A percentile compares a stretch with the other conserved stretches of the same genome.
phyloP scores from a whole-genome alignment of 164 flowering plant genomes.

The Liriodendron chinense region DNA sequence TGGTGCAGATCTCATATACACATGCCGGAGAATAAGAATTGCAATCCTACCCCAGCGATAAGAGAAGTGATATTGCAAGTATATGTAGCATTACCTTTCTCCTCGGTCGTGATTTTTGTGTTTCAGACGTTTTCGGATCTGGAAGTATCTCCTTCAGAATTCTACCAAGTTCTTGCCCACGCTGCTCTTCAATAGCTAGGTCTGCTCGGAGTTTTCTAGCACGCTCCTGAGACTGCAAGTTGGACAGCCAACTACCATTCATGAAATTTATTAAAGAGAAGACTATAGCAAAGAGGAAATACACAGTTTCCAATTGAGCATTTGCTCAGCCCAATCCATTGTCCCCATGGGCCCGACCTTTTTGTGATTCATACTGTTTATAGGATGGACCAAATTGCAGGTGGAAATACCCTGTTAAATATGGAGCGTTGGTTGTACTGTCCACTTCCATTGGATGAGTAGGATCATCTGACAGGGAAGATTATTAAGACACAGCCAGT shows the following conservation, averaged over 20 bases:
- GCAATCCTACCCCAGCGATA: not conserved
- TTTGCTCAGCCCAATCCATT: not conserved
- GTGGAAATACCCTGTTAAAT: too few relatives aligned
- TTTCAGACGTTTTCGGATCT: constrained; percentile 44
- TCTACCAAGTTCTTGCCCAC: constrained; percentile 62
- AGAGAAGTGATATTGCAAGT: not conserved
- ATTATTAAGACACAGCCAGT: not conserved
- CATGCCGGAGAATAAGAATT: too few relatives aligned
- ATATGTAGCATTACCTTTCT: constrained; percentile 37
- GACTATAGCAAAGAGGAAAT: not conserved
- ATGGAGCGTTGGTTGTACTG: too few relatives aligned
- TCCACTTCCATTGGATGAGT: too few relatives aligned
- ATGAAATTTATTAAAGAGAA: too few relatives aligned
- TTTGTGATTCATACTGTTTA: too few relatives aligned
- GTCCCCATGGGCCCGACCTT: not conserved
- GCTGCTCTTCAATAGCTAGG: constrained; percentile 78
- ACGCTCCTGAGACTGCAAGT: constrained; percentile 69
- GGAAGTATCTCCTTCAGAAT: constrained; percentile 68
- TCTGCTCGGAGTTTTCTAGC: constrained; percentile 73
- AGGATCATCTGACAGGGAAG: too few relatives aligned
- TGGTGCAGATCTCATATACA: too few relatives aligned
- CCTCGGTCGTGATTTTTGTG: constrained; percentile 42
- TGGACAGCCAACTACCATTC: not conserved
- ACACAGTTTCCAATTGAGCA: not conserved
- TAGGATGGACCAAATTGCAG: too few relatives aligned